Evolutionary conservation across 768 basidiomycete species (phyloP).

Genomic region (Phanerodontia chrysosporium): DNA sequence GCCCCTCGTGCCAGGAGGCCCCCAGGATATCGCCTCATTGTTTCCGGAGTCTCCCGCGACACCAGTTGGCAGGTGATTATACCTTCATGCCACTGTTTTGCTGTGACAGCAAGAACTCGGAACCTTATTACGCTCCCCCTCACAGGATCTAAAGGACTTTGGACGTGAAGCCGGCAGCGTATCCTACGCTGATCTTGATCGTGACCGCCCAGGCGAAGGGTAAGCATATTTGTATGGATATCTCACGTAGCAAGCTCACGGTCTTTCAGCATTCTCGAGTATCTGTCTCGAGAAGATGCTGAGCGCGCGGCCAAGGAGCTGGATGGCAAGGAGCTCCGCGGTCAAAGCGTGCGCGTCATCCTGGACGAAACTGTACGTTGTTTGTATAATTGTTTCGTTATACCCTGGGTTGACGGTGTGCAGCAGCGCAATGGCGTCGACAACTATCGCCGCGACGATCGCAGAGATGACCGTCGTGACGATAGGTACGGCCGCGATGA

Average conservation of each 20-base stretch:
- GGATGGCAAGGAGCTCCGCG: conserved; percentile 84
- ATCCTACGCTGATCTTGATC: conserved; percentile 92
- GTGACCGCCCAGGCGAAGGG: conserved; percentile 84
- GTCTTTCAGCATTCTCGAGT: conserved; percentile 76
- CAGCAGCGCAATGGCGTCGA: conserved; percentile 57
- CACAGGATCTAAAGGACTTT: conserved; percentile 96
- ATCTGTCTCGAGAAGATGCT: conserved; percentile 82
- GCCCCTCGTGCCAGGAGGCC: conserved; percentile 70
- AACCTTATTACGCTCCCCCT: conserved; percentile 28
- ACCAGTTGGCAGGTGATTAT: conserved; percentile 97
- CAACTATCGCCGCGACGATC: conserved; percentile 66
- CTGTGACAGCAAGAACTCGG: not conserved
- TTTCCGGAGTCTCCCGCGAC: conserved; percentile 87
- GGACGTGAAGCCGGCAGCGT: conserved; percentile 92
- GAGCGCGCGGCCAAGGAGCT: conserved; percentile 89
- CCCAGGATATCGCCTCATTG: conserved; percentile 77
- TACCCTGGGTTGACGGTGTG: not conserved
- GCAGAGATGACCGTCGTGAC: conserved; percentile 50
- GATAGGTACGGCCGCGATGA: conserved; percentile 43
- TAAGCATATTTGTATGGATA: conserved; percentile 36
- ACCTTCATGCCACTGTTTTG: conserved; percentile 20
- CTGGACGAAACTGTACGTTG: conserved; percentile 51
- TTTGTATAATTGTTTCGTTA: conserved; percentile 17
- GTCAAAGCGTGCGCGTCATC: conserved; percentile 70
- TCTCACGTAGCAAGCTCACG: not conserved